Base-by-base conservation (phyloP, 495 filamentous ascomycete species). In the Letharia columbiana region DNA sequence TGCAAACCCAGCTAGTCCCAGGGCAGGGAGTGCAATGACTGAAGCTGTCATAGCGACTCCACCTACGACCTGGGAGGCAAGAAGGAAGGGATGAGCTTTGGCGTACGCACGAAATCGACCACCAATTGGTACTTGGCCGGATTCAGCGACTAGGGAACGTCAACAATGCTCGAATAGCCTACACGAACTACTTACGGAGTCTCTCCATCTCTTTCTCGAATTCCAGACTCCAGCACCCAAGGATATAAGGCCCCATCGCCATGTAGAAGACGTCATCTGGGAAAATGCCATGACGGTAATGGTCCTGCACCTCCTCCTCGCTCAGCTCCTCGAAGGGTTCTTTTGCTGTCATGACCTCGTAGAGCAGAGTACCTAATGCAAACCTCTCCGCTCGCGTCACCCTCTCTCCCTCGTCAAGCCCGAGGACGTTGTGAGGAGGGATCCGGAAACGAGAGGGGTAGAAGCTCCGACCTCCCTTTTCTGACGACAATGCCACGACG, bases 201-300 rank as follows among this genome's bases (percentile, higher is more conserved):
- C 60, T 40, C 31, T 47, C 40, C 33, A 66, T 18, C 56, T 66
- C 64, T 40, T 60, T 35, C 20, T 54, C 35, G 28, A 68, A 68
- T 17, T 68, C 66, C 37, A 28, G 54, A 56, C 67, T 69, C 67
- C 67, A 69, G 28, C 67, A 33, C 23, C 65, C 61, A 33, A 61
- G 49, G 57, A 69, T 67, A 33, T 42, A 31, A 8, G 52, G 39
- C 10, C 40, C 67, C 44, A 60, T 47, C 8, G 67, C 56, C 41
- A 69, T 47, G 49, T 11, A 31, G 35, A 45, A 37, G 42, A 58
- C 67, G 52, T 69, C 68, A 18, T 70, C 66, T 11, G 61, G 68
- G 52, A 69, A 69, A 23, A 54, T 62, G 3, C 40, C 68, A 35
- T 12, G 37, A 33, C 54, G 61, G 59, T 33, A 69, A 12, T 11